These are phyloP conservation scores for Ustilago sp. DNA, from an alignment of 1,284 basidiomycete genomes.

Conservation along the genomic window DNA sequence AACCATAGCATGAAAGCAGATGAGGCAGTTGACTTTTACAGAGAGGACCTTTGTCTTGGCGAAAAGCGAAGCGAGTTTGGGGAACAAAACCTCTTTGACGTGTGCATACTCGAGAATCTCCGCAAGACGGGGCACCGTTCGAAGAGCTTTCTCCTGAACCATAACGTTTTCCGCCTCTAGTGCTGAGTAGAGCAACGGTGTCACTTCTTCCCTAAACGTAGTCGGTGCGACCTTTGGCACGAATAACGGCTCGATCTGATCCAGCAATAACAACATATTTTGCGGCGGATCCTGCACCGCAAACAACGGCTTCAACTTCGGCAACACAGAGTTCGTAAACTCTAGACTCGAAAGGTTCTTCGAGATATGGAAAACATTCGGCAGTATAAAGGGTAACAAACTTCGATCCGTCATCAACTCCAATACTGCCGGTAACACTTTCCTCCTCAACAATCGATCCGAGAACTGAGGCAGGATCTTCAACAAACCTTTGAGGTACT, in stretches of 20 bases:
- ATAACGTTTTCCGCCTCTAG: constrained; percentile 81
- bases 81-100: constrained; percentile 67
- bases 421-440: constrained; percentile 83
- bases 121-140: constrained; percentile 85
- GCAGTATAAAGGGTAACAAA: constrained; percentile 91
- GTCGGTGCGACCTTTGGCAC: constrained; percentile 88
- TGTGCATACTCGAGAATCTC: constrained; percentile 81
- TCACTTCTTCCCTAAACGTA: constrained; percentile 90
- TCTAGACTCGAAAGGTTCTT: constrained; percentile 77
- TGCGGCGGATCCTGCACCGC: constrained; percentile 93
- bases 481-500: constrained; percentile 85
- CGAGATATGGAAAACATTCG: constrained; percentile 94
- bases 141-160: constrained; percentile 92
- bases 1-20: constrained; percentile 91
- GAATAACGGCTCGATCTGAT: constrained; percentile 83
- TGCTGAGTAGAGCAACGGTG: constrained; percentile 93
- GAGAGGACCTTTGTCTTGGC: constrained; percentile 70
- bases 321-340: constrained; percentile 84
- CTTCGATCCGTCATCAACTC: constrained; percentile 71
- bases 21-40: constrained; percentile 86
- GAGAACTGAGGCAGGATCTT: constrained; percentile 87
- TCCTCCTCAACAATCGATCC: constrained; percentile 85
- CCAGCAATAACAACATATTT: constrained; percentile 76
- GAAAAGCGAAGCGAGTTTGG: constrained; percentile 62
- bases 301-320: constrained; percentile 90